A percentile compares a stretch with the other conserved stretches of the same genome.
Evolutionary conservation across 192 early-diverging fungal genomes (phyloP).

Genomic region (Coemansia sp.): DNA sequence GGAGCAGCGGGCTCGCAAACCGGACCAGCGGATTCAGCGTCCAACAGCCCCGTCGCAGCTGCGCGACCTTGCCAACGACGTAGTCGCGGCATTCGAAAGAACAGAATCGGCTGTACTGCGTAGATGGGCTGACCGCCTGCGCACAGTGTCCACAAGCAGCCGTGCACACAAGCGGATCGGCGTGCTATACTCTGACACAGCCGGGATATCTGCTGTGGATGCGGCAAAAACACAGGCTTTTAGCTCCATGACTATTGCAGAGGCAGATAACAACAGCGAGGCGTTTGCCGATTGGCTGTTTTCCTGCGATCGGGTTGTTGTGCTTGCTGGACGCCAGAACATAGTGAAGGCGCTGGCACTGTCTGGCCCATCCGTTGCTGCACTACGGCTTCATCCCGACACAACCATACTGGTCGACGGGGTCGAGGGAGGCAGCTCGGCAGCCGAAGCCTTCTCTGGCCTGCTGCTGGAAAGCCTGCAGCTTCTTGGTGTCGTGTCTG

Average conservation of each 20-base stretch:
- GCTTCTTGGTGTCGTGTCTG: constrained; percentile 6
- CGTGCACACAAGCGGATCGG: constrained; percentile 8
- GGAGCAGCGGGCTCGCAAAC: neutral
- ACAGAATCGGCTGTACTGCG: constrained; percentile 12
- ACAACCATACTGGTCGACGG: constrained; percentile 13
- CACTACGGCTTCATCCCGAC: constrained; percentile 26
- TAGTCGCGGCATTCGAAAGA: constrained; percentile 8
- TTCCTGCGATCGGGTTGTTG: constrained; percentile 26
- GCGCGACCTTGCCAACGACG: constrained; percentile 25
- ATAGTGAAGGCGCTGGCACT: constrained; percentile 20
- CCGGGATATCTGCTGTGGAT: neutral
- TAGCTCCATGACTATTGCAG: constrained; percentile 14
- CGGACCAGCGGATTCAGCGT: neutral
- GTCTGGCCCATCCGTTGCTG: constrained; percentile 5
- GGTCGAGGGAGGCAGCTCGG: constrained; percentile 9
- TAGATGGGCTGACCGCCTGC: constrained; percentile 29
- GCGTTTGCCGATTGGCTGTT: constrained; percentile 37
- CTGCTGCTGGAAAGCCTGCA: constrained; percentile 29
- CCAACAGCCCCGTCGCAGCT: constrained; percentile 5
- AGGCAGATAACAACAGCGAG: constrained; percentile 4
- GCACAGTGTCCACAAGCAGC: neutral
- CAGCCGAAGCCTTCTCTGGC: constrained; percentile 7
- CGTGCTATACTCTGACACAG: constrained; percentile 13
- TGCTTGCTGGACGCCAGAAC: constrained; percentile 18
- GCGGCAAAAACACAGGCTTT: neutral